Evolutionary conservation across 306 rosid genomes (phyloP).

Genomic region (Dicorynia guianensis): DNA sequence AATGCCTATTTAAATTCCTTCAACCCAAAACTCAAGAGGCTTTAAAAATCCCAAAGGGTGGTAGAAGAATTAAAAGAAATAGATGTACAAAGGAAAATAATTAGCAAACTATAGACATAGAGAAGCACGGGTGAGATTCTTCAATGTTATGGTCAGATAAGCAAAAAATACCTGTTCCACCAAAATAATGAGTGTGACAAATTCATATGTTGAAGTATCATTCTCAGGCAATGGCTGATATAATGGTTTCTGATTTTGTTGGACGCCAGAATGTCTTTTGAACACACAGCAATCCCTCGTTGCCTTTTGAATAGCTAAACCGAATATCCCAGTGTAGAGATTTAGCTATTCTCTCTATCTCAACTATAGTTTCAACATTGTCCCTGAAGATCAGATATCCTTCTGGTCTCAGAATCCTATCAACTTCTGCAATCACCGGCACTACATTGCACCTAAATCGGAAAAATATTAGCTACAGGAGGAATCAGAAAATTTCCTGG

Average conservation of each 20-base stretch:
- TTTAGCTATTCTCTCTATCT: slow-evolving; percentile 64
- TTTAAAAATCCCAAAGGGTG: not conserved
- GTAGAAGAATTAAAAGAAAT: no score
- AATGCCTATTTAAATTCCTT: not conserved
- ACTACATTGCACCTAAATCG: slow-evolving; percentile 69
- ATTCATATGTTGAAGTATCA: slow-evolving; percentile 14
- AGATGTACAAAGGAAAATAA: no score
- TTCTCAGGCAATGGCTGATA: slow-evolving; percentile 63
- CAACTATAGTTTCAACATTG: slow-evolving; percentile 60
- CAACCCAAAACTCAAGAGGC: not conserved
- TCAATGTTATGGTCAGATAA: slow-evolving; percentile 4
- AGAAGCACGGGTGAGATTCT: slow-evolving; percentile 23
- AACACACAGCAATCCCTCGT: slow-evolving; percentile 67
- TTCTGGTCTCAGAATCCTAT: slow-evolving; percentile 87
- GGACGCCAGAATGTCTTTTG: slow-evolving; percentile 91
- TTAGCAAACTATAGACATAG: not conserved
- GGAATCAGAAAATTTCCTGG: slow-evolving; percentile 11
- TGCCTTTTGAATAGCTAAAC: slow-evolving; percentile 51
- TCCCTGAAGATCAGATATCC: slow-evolving; percentile 73
- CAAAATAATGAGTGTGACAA: slow-evolving; percentile 13
- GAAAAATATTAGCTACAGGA: slow-evolving; percentile 22
- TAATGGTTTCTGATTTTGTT: slow-evolving; percentile 51
- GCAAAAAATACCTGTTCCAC: not conserved
- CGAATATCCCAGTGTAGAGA: slow-evolving; percentile 74
- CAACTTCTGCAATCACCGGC: slow-evolving; percentile 79